Evolutionary conservation across 257 asterid genomes (phyloP).

Genomic region (Asclepias syriaca): DNA sequence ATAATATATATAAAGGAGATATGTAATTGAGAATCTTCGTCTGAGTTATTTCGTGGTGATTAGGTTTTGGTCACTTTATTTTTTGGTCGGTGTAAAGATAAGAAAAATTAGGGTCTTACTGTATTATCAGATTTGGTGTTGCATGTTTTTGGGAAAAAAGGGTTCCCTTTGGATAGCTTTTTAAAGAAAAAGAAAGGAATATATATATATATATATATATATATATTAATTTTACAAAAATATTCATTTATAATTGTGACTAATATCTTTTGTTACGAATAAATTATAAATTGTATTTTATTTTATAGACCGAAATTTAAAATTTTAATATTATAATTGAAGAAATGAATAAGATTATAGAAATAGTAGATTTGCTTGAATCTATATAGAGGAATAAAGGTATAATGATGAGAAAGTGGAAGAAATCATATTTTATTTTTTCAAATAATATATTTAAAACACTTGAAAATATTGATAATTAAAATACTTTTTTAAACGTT

Average conservation of each 20-base stretch:
- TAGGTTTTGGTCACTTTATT: not conserved
- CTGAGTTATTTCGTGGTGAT: not conserved
- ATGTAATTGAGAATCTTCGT: not conserved
- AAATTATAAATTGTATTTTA: too few species aligned
- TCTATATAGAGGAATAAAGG: not conserved
- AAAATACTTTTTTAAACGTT: too few species aligned
- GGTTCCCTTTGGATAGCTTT: not conserved
- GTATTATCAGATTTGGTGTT: slow-evolving; percentile 4
- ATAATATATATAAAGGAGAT: not conserved
- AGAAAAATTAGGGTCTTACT: slow-evolving; percentile 6
- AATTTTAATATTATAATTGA: too few species aligned
- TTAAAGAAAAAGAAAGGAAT: slow-evolving; percentile 1
- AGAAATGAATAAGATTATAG: too few species aligned
- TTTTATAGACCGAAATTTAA: too few species aligned
- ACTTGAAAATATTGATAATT: too few species aligned
- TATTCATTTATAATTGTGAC: too few species aligned
- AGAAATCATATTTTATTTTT: not conserved
- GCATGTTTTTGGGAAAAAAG: not conserved
- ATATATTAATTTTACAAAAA: too few species aligned
- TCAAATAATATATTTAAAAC: too few species aligned
- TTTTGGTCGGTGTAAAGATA: slow-evolving; percentile 9
- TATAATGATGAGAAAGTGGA: not conserved
- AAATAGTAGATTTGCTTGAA: not conserved
- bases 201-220: not conserved
- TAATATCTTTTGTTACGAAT: too few species aligned